Base-by-base conservation (phyloP, 331 rosid species). In the Acacia pycnantha region DNA sequence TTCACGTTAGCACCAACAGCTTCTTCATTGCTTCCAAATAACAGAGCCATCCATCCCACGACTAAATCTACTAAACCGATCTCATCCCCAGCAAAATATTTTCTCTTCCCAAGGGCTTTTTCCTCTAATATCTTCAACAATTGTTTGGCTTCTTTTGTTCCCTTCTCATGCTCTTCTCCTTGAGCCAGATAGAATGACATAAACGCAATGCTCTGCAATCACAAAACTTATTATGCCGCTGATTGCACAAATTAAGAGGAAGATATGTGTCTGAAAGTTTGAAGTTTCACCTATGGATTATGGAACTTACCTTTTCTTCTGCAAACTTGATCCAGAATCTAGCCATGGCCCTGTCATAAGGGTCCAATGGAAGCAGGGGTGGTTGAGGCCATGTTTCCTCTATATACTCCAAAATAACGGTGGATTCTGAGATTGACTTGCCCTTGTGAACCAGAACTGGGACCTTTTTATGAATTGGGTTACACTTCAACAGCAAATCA, bases 321-420 rank as follows among this genome's bases (percentile, higher is more conserved):
- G 31, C 35, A 53, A 67, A 80, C 8, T 77, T 79, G 12, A 81
- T 71, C 91, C 91, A 87, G 35, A 87, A 82, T 3, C 85, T 78
- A 26, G 84, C 86, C 29, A 61, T 22, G 54, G 91, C 89, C 54
- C 79, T 88, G 31, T 80, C 71, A 70, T 73, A 51, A 56, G 89
- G 70, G 29, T 88, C 84, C 22, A 40, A 62, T 1, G 91, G 87
- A 29, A 88, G 84, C 65, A 88, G 61, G 4, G 91, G 82, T 51
- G 79, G 81, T 8, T 65, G 48, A 0, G 89, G 87, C 89, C 89
- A 88, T 61, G 74, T 83, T n/a, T 88, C 87, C 43, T 88, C 87
- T 8, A 88, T 82, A 79, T 74, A 85, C 61, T 85, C 81, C 46
- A 88, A 73, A 40, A 76, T 76, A 13, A 76, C 79, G 14, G 9